phyloP scores from a whole-genome alignment of 1,139 yeast species.

The Pichia sp. region DNA sequence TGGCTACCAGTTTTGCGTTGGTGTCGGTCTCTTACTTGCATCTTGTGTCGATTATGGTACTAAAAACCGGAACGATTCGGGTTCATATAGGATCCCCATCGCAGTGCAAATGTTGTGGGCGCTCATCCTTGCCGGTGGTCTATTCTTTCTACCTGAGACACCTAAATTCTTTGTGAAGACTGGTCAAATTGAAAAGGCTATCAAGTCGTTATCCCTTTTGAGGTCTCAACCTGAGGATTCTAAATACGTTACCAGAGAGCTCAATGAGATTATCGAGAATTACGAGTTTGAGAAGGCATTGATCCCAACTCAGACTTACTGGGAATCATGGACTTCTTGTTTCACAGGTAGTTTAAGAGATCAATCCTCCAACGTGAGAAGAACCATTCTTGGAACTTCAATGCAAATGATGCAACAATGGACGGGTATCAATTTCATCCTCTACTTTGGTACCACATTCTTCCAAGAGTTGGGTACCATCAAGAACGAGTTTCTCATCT shows the following conservation, averaged over 20 bases:
- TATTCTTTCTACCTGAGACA: slow-evolving; percentile 58
- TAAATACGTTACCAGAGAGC: slow-evolving; percentile 33
- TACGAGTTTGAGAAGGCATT: slow-evolving; percentile 34
- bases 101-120: slow-evolving; percentile 52
- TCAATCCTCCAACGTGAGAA: slow-evolving; percentile 29
- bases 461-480: slow-evolving; percentile 49
- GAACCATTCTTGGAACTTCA: slow-evolving; percentile 28
- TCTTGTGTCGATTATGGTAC: slow-evolving; percentile 64
- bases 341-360: slow-evolving; percentile 28
- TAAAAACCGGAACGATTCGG: slow-evolving; percentile 40
- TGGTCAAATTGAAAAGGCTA: slow-evolving; percentile 39
- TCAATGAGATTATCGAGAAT: slow-evolving; percentile 36
- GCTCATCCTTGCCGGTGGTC: slow-evolving; percentile 44
- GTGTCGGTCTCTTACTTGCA: slow-evolving; percentile 63
- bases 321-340: slow-evolving; percentile 27
- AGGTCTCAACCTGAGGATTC: slow-evolving; percentile 38
- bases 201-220: slow-evolving; percentile 35
- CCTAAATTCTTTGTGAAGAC: slow-evolving; percentile 56
- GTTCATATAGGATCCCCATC: slow-evolving; percentile 59
- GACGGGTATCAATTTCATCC: slow-evolving; percentile 69
- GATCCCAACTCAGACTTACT: slow-evolving; percentile 24
- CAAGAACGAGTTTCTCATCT: slow-evolving; percentile 37
- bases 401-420: slow-evolving; percentile 58
- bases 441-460: slow-evolving; percentile 62
- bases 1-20: slow-evolving; percentile 61